Conservation (phyloP, 2,329 filamentous ascomycete species). For the Ustulina deusta region DNA sequence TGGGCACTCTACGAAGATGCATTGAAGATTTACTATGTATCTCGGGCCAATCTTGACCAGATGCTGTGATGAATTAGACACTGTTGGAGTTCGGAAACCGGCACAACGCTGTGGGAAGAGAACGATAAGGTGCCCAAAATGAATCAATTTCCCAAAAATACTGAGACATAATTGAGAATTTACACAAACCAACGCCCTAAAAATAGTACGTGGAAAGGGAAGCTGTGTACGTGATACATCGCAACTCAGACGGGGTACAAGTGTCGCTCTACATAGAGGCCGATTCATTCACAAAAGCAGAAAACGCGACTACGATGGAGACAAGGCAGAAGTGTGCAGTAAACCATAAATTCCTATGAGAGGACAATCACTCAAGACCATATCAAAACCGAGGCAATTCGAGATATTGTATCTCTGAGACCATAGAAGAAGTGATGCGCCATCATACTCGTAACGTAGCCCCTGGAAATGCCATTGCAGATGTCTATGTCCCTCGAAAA, state of each 20-base stretch:
- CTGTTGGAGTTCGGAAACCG: background rate
- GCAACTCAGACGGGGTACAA: background rate
- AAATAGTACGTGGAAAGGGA: too few species aligned
- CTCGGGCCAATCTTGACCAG: background rate
- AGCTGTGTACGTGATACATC: too few species aligned
- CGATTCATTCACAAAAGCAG: background rate
- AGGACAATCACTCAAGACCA: background rate
- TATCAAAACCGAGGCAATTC: background rate
- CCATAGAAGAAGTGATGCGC: background rate
- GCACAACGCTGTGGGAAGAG: too few species aligned
- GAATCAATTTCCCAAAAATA: background rate
- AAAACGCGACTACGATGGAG: background rate
- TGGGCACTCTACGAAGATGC: background rate
- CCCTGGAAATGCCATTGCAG: background rate
- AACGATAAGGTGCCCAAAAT: background rate
- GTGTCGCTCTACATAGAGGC: background rate
- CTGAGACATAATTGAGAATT: background rate
- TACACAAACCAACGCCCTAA: background rate
- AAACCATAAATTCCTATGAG: background rate
- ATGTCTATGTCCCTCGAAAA: background rate
- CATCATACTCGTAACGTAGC: background rate
- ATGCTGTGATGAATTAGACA: background rate
- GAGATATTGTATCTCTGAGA: constrained; percentile 5
- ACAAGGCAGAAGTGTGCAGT: background rate
- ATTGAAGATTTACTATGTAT: background rate